Evolutionary conservation across 2,329 filamentous ascomycete species (phyloP), one percentile per base, ranked within the genome.

Genomic region (Ophiostoma novo-ulmi): DNA sequence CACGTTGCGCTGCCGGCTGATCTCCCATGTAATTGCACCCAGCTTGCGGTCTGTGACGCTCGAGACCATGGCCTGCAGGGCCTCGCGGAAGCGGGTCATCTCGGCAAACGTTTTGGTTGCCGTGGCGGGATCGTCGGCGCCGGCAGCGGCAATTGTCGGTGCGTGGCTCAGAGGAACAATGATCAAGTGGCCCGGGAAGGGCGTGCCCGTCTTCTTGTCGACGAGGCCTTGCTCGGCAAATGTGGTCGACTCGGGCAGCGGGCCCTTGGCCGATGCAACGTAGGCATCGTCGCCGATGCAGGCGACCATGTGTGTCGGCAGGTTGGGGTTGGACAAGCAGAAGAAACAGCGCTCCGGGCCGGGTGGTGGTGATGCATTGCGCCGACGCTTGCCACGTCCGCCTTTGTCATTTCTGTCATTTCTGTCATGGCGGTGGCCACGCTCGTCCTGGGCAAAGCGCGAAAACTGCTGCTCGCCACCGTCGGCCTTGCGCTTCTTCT

Each of bases 11-110:
- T 84, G 84, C 68, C 93, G 89, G 77, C 89, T 94, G 76, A 99
- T 94, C 80, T 98, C 95, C 88, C 93, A 99, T 0, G 93, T 95
- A 1, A 98, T 91, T 2, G 89, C 87, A 20, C 94, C 95, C 0
- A 97, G 87, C 73, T 85, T 85, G 73, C 85, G 81, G 76, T 81
- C 78, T 71, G 82, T 84, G 72, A 79, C 79, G 31, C 79, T 80
- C n/a, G 82, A 81, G 14, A 97, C 83, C 91, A 97, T 97, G 65
- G 84, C 84, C 77, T 97, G 93, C 67, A 98, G 83, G 0, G 91
- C 84, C 67, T 86, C 83, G 61, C 90, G 90, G 80, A 97, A 97
- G 64, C 86, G 88, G 20, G 85, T 86, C 94, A 99, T 97, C 79
- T 99, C 95, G 11, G 81, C 80, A 75, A 88, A 90, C 0, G 92